phyloP scores from a whole-genome alignment of 2,329 filamentous ascomycete genomes.

The Dothidotthia symphoricarpi region DNA sequence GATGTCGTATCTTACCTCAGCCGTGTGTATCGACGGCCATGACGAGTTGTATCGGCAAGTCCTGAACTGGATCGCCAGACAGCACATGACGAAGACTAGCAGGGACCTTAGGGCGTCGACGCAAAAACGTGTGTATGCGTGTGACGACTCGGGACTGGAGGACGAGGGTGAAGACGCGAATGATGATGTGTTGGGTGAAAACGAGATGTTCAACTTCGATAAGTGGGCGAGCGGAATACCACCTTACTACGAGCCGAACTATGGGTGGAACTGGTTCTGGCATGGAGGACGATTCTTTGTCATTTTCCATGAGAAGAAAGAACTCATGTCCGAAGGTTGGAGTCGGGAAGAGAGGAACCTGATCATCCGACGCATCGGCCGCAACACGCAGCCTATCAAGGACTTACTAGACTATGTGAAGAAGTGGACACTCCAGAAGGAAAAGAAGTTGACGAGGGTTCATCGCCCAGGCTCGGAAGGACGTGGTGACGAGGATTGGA shows the following conservation, averaged over 20 bases:
- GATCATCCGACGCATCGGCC: conserved; percentile 49
- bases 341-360: conserved; percentile 44
- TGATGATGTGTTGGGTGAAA: conserved; percentile 39
- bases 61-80: conserved; percentile 47
- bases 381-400: conserved; percentile 51
- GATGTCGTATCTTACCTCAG: conserved; percentile 46
- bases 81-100: conserved; percentile 39
- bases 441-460: conserved; percentile 48
- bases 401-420: conserved; percentile 48
- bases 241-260: conserved; percentile 51
- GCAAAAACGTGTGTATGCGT: conserved; percentile 34
- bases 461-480: conserved; percentile 46
- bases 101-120: conserved; percentile 44
- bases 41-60: conserved; percentile 47
- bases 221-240: conserved; percentile 51
- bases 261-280: conserved; percentile 47
- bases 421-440: conserved; percentile 44
- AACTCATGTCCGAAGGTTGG: conserved; percentile 25
- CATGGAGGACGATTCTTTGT: conserved; percentile 44
- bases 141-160: too few species aligned
- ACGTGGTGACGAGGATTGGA: conserved; percentile 39
- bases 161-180: conserved; percentile 37
- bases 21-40: conserved; percentile 46
- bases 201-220: conserved; percentile 51
- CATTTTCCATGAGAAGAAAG: conserved; percentile 41